Base-by-base conservation (phyloP, 2,329 filamentous ascomycete species). In the Cryphonectria nitschkei region DNA sequence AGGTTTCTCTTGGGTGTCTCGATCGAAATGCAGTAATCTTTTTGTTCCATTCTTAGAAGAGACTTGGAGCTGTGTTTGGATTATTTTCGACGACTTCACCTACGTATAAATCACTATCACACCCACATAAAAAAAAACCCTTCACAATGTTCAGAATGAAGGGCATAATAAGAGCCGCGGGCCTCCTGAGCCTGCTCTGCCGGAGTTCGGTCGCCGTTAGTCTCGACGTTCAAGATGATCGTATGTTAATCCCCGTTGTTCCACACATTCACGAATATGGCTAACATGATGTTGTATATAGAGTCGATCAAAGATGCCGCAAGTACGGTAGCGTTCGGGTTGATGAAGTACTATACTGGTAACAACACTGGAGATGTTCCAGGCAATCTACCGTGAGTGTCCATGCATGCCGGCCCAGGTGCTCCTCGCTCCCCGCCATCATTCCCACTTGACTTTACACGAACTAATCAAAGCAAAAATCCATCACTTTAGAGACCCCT, bases 291-390 rank as follows among this genome's bases (percentile, higher is more conserved):
- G 3, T 16, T 62, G 6, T 78, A 14, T 4, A 37, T 71, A 88
- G 86, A 80, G 64, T 88, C 87, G 0, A 77, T 89, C 68, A 87
- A 85, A 72, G 77, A 80, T 11, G 84, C 84, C 1, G 84, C 86
- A 2, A 78, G 78, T 65, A 85, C 83, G 26, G 81, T 86, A 69
- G 85, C 84, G 39, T 85, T 79, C 68, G 84, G 82, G 32, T 73
- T 86, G 67, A 80, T 85, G 76, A 84, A 81, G 58, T 87, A 80
- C 75, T 88, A 88, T 74, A 85, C 83, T 0, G 87, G 87, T 70
- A 89, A 89, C 79, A 85, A 87, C 75, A 88, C 87, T 0, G 87
- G 87, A 70, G 87, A 89, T 74, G 81, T 81, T 0, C 84, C 88
- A 2, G 87, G 87, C 39, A 89, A 89, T 78, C 77, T 89, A 62